Conservation (phyloP, 331 rosid genomes). For the Malus hybrid region DNA sequence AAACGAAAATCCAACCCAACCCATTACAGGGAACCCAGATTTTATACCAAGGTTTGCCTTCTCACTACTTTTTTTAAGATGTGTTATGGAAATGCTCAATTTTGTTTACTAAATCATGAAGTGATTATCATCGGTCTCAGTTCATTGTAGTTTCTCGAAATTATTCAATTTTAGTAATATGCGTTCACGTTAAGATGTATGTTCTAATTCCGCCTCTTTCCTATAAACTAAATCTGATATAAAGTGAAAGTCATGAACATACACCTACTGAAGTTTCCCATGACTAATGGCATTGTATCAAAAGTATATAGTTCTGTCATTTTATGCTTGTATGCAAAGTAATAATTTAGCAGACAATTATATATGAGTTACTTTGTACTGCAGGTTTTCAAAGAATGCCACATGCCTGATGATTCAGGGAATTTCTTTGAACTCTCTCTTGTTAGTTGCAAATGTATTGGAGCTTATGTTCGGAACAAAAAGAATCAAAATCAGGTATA, state of each 20-base stretch:
- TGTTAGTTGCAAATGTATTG: constrained; percentile 80
- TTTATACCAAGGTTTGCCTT: constrained; percentile 74
- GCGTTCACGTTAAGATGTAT: neutral
- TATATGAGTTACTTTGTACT: neutral
- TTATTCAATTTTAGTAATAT: neutral
- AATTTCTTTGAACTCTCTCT: constrained; percentile 77
- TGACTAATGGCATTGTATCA: neutral
- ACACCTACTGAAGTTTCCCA: no score
- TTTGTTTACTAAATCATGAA: neutral
- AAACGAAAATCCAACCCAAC: constrained; percentile 89
- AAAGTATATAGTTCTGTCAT: no score
- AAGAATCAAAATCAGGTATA: constrained; percentile 91
- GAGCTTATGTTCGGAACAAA: constrained; percentile 88
- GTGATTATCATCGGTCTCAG: neutral
- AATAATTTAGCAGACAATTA: no score
- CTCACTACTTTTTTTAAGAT: neutral
- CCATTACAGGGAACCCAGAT: constrained; percentile 90
- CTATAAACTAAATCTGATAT: neutral
- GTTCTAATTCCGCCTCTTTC: neutral
- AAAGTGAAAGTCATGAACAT: neutral
- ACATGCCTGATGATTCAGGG: constrained; percentile 44
- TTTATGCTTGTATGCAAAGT: no score
- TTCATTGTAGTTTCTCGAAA: neutral
- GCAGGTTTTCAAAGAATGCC: constrained; percentile 72
- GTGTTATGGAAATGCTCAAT: neutral